Conservation (phyloP, 176 grass and related monocot species). For the Carex parvula region DNA sequence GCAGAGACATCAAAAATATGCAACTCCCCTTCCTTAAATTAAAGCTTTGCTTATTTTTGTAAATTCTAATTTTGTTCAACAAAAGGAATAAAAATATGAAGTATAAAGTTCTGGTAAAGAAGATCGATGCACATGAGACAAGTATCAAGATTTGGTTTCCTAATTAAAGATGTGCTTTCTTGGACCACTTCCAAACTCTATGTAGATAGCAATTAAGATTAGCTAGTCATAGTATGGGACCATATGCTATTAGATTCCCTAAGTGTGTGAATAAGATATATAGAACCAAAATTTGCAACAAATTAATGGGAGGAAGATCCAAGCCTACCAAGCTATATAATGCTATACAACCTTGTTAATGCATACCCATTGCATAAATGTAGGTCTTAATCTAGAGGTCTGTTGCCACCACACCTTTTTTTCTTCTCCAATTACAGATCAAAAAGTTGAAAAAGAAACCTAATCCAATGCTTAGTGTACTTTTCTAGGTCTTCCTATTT, state of each 20-base stretch:
- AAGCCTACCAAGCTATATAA: conserved; percentile 27
- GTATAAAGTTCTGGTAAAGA: neutral
- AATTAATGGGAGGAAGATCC: conserved; percentile 19
- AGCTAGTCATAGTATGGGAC: conserved; percentile 21
- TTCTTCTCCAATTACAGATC: neutral
- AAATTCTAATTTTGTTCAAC: neutral
- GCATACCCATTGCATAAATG: conserved; percentile 21
- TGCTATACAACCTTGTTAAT: conserved; percentile 7
- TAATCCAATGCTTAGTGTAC: conserved; percentile 18
- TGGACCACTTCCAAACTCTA: conserved; percentile 23
- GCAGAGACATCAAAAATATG: conserved; percentile 1
- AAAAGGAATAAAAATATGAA: conserved; percentile 4
- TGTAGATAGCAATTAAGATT: neutral
- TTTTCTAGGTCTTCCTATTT: conserved; percentile 10
- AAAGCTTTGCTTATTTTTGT: neutral
- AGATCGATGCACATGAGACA: conserved; percentile 24
- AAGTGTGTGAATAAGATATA: conserved; percentile 15
- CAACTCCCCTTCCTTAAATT: neutral
- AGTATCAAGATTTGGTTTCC: conserved; percentile 20
- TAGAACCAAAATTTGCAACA: conserved; percentile 19
- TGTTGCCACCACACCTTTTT: conserved; percentile 15
- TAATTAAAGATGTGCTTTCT: conserved; percentile 13
- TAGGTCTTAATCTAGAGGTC: conserved; percentile 16
- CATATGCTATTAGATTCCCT: conserved; percentile 16
- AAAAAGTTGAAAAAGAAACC: neutral